Percentiles rank a stretch among this genome's conserved stretches.
Evolutionary conservation across 1,284 basidiomycete species (phyloP).

Genomic region (Moesziomyces sp.): DNA sequence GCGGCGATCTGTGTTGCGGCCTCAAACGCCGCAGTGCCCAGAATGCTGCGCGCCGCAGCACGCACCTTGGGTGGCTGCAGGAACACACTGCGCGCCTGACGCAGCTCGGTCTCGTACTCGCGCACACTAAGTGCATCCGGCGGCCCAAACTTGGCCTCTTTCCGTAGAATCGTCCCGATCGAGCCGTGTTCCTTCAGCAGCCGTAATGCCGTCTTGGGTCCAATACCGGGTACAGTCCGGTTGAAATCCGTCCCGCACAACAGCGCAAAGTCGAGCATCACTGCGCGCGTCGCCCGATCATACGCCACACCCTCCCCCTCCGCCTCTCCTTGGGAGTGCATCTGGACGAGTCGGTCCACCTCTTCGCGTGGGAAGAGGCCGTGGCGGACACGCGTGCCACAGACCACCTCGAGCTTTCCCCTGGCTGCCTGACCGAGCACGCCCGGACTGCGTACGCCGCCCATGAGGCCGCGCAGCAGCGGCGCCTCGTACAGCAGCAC

Average conservation of each 20-base stretch:
- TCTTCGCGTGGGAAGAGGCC: conserved; percentile 45
- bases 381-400: conserved; percentile 38
- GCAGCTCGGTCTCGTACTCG: conserved; percentile 58
- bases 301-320: conserved; percentile 5
- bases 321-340: neutral
- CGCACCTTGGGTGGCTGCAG: conserved; percentile 50
- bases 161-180: conserved; percentile 43
- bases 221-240: conserved; percentile 61
- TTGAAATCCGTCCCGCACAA: conserved; percentile 67
- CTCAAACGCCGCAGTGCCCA: conserved; percentile 14
- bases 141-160: conserved; percentile 42
- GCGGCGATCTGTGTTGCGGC: conserved; percentile 3
- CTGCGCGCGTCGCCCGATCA: conserved; percentile 27
- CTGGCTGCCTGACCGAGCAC: conserved; percentile 7
- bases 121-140: conserved; percentile 49
- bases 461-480: conserved; percentile 60
- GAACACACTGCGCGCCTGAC: conserved; percentile 56
- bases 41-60: conserved; percentile 27
- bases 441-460: conserved; percentile 22
- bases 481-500: conserved; percentile 65
- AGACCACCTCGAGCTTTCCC: conserved; percentile 55
- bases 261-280: conserved; percentile 64
- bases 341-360: conserved; percentile 9
- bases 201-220: conserved; percentile 44
- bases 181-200: conserved; percentile 53